Percentiles rank a stretch among this genome's conserved stretches.
These are phyloP conservation scores for Brassica carinata DNA, from an alignment of 345 rosid species.

Conservation along the genomic window DNA sequence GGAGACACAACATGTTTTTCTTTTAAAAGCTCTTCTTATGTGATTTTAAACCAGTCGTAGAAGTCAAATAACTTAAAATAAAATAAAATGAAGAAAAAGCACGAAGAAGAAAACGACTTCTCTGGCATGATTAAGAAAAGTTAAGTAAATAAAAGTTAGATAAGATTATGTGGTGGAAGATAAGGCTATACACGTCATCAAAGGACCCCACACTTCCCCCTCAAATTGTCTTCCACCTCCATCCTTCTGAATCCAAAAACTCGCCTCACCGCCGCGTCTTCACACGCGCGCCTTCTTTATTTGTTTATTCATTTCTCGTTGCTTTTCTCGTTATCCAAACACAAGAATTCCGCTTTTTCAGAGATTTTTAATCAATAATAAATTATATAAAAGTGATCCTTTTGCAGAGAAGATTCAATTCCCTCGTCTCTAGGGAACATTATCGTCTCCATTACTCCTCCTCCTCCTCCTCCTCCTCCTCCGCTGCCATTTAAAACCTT, in stretches of 20 bases:
- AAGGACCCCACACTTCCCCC: slow-evolving; percentile 14
- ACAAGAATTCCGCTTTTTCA: background rate
- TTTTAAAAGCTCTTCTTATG: background rate
- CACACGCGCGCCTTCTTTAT: slow-evolving; percentile 4
- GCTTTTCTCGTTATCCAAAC: slow-evolving; percentile 27
- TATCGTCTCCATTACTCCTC: background rate
- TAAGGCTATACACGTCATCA: slow-evolving; percentile 28
- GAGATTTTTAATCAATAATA: background rate
- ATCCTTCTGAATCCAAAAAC: background rate
- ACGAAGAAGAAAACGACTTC: slow-evolving; percentile 27
- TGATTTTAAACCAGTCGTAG: background rate
- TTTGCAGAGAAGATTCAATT: background rate
- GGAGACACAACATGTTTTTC: background rate
- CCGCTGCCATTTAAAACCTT: background rate
- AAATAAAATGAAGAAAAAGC: background rate
- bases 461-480: background rate
- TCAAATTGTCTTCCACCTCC: slow-evolving; percentile 7
- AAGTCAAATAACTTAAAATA: background rate
- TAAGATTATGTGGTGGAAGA: slow-evolving; percentile 34
- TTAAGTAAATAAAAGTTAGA: too few relatives aligned
- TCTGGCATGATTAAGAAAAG: slow-evolving; percentile 30
- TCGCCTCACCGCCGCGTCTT: slow-evolving; percentile 17
- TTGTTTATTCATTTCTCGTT: background rate
- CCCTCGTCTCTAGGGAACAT: background rate
- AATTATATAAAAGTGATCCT: background rate